Base-by-base conservation (phyloP, 106 monocot genomes). In the Amphibolis antarctica region DNA sequence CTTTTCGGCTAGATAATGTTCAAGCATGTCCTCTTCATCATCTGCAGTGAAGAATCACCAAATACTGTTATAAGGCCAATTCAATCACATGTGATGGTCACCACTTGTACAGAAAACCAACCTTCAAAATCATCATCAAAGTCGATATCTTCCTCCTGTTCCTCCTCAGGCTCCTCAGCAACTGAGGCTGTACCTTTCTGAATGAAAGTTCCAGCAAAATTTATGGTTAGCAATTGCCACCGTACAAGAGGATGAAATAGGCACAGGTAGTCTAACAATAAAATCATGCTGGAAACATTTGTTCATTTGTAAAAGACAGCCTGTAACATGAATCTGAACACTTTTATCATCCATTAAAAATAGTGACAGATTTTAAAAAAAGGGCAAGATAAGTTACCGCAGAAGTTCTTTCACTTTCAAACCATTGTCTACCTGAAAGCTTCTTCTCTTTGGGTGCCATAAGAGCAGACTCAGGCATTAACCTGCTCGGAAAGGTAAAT, bases 61-160 rank as follows among this genome's bases (percentile, higher is more conserved):
- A 13, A 57, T 10, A 25, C 44, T 19, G 14, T 65, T 36, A 65
- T 4, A n/a, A 0, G n/a, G 22, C 21, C 5, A 60, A 60, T 29
- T 6, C 19, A 46, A 12, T 45, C 18, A 61, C 10, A 14, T 17
- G 7, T 3, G 27, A 46, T 18, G 28, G 17, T 25, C 4, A 30
- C 13, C 23, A 29, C 17, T 28, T 18, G n/a, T 13, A 7, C 48
- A 14, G 63, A 69, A 27, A 64, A 29, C 18, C 17, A 27, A 94
- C 96, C 96, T 85, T 96, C 96, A 70, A 90, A 90, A 66, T 96
- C 96, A 58, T 90, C 96, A 65, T 90, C 96, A 52, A 96, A 84
- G 36, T 96, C 96, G 26, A 90, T 78, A 48, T 87, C 96, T 55
- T 91, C 89, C 44, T 86, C 86, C 1, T 83, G 84, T 66, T 96